These are phyloP conservation scores for Dothideomycetes sp. DNA, from an alignment of 2,329 filamentous ascomycete species.

Conservation along the genomic window DNA sequence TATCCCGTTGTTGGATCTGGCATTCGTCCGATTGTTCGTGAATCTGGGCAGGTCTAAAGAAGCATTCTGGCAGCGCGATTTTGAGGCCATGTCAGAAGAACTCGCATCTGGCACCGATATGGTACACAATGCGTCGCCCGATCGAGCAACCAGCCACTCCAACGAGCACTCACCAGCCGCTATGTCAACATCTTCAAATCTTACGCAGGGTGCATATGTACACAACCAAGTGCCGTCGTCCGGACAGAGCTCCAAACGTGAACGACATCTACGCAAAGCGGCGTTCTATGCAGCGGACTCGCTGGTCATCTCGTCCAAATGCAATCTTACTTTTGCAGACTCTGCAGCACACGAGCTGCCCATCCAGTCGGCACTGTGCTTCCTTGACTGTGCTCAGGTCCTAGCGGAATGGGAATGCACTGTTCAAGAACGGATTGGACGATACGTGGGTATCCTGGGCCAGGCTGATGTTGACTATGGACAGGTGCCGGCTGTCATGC, in stretches of 20 bases:
- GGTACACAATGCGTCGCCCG: conserved; percentile 46
- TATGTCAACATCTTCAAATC: neutral
- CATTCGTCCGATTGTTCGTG: conserved; percentile 86
- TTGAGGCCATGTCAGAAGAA: conserved; percentile 83
- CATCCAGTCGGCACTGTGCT: conserved; percentile 82
- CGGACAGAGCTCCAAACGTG: conserved; percentile 40
- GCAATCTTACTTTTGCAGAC: conserved; percentile 78
- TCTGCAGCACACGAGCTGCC: conserved; percentile 76
- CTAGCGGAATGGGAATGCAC: conserved; percentile 90
- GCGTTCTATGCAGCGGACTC: conserved; percentile 92
- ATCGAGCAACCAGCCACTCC: conserved; percentile 32
- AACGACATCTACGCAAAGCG: conserved; percentile 85
- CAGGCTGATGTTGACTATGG: conserved; percentile 69
- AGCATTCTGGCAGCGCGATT: conserved; percentile 88
- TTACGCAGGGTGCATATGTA: conserved; percentile 2
- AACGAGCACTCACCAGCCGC: conserved; percentile 33
- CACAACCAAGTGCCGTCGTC: conserved; percentile 23
- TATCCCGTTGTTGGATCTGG: conserved; percentile 81
- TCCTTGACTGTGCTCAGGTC: conserved; percentile 88
- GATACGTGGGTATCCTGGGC: conserved; percentile 77
- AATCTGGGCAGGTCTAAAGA: conserved; percentile 89
- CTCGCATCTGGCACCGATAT: conserved; percentile 69
- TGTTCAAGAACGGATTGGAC: conserved; percentile 86
- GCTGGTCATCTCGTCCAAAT: conserved; percentile 75
- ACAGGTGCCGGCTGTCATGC: conserved; percentile 77